Conservation (phyloP, 73 alveolate genomes). For the Effrenium voratum region DNA sequence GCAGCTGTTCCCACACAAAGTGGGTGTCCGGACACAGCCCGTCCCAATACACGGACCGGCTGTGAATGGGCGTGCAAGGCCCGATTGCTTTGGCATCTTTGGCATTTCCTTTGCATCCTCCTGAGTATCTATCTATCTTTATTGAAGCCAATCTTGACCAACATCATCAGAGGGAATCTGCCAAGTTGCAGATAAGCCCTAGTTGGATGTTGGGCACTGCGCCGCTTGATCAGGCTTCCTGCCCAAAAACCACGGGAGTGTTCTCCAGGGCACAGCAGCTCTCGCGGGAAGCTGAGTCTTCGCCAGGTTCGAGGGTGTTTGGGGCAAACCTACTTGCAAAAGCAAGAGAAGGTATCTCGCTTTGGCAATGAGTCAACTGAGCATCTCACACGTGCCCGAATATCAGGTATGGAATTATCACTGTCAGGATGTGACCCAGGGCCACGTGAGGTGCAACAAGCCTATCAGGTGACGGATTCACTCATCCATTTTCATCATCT, state of each 20-base stretch:
- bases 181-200: too few species aligned
- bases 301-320: not conserved
- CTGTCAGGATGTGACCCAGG: not conserved
- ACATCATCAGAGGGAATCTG: not conserved
- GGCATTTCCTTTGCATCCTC: too few species aligned
- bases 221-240: not conserved
- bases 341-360: not conserved
- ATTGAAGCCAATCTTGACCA: not conserved
- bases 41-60: not conserved
- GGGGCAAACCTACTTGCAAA: not conserved
- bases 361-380: not conserved
- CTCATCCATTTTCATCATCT: not conserved
- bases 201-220: not conserved
- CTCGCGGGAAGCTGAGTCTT: not conserved
- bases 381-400: not conserved
- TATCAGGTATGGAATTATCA: not conserved
- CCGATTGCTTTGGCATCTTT: not conserved
- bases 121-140: too few species aligned
- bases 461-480: not conserved
- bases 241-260: conserved; percentile 43
- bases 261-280: conserved; percentile 18
- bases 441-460: not conserved
- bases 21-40: too few species aligned
- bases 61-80: conserved; percentile 71
- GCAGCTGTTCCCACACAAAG: too few species aligned